phyloP scores from a whole-genome alignment of 176 grass and related monocot genomes.

The Echinochloa phyllopogon region DNA sequence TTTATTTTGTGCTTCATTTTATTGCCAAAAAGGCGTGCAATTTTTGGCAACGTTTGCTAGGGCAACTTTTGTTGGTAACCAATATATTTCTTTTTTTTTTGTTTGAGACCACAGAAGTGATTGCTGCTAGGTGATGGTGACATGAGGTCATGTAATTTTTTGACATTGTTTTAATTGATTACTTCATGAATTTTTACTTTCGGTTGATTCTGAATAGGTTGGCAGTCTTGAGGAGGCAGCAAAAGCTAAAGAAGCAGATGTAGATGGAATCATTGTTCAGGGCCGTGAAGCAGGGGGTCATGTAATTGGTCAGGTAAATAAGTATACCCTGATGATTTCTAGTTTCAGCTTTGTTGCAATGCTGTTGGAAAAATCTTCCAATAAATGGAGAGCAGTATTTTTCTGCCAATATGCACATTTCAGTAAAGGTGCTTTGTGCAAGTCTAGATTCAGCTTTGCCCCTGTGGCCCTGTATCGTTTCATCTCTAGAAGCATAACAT shows the following conservation, averaged over 20 bases:
- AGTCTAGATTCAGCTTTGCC: slow-evolving; percentile 7
- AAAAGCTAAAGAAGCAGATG: slow-evolving; percentile 85
- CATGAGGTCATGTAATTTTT: neutral
- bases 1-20: neutral
- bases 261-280: slow-evolving; percentile 95
- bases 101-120: neutral
- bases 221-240: slow-evolving; percentile 75
- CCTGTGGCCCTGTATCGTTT: neutral
- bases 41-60: neutral
- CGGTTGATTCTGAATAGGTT: slow-evolving; percentile 47
- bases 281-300: slow-evolving; percentile 89
- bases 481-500: neutral
- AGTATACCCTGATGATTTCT: slow-evolving; percentile 15
- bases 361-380: neutral
- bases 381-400: slow-evolving; percentile 21
- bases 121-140: neutral
- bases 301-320: slow-evolving; percentile 80
- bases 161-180: slow-evolving; percentile 23
- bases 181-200: neutral
- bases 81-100: neutral
- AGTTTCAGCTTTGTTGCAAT: neutral
- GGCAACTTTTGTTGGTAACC: neutral
- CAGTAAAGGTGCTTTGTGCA: neutral
- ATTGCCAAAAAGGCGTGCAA: neutral
- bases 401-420: neutral